These are phyloP conservation scores for Diaporthe humulicola DNA, from an alignment of 2,329 filamentous ascomycete species.

Conservation along the genomic window DNA sequence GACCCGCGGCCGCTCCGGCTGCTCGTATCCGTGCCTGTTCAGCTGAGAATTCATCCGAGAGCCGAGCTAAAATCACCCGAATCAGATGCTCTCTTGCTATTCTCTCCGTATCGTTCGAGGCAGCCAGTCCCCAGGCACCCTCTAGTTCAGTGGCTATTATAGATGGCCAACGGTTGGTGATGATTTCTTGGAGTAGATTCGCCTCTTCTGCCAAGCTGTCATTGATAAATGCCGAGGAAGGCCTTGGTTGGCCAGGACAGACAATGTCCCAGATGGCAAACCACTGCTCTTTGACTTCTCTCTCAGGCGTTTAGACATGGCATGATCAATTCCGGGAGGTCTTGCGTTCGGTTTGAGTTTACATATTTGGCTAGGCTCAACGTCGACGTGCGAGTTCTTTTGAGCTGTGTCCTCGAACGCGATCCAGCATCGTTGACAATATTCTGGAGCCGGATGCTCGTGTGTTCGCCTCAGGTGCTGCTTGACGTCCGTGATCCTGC, in stretches of 20 bases:
- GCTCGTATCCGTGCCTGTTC: not conserved
- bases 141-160: not conserved
- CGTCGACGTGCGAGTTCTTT: not conserved
- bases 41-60: not conserved
- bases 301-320: not conserved
- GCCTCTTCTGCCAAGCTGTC: not conserved
- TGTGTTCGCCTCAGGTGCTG: not conserved
- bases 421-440: constrained; percentile 3
- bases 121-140: not conserved
- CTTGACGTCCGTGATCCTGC: not conserved
- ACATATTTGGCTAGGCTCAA: not conserved
- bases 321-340: not conserved
- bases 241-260: not conserved
- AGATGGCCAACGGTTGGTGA: not conserved
- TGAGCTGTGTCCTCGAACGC: not conserved
- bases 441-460: not conserved
- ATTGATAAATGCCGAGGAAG: not conserved
- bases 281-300: constrained; percentile 8
- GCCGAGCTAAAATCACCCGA: not conserved
- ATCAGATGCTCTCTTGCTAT: not conserved
- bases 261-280: not conserved
- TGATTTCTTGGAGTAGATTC: not conserved
- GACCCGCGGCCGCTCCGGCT: too few relatives aligned
- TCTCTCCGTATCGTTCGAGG: not conserved
- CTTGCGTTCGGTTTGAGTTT: not conserved